These are phyloP conservation scores for Leccinum rimulosum DNA, from an alignment of 768 basidiomycete species.

Conservation along the genomic window DNA sequence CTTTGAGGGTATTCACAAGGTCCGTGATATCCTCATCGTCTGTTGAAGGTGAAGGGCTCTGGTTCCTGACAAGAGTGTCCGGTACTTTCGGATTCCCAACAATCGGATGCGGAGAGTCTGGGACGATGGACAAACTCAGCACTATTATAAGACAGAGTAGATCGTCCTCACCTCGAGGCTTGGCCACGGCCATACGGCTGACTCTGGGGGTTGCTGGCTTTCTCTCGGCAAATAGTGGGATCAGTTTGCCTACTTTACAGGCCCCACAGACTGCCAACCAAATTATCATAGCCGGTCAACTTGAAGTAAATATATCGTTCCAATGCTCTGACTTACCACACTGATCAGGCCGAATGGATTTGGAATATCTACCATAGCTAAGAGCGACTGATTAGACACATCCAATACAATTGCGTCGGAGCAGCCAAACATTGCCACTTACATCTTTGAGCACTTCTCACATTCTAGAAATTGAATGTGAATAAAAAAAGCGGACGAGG, in stretches of 20 bases:
- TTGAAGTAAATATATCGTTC: background rate
- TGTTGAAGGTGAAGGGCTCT: background rate
- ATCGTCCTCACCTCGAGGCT: conserved; percentile 41
- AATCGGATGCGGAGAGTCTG: conserved; percentile 17
- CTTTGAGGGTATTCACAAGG: conserved; percentile 12
- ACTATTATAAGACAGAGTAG: background rate
- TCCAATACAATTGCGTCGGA: background rate
- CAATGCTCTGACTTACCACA: conserved; percentile 44
- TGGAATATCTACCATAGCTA: conserved; percentile 74
- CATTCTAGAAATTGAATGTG: conserved; percentile 46
- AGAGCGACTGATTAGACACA: conserved; percentile 5
- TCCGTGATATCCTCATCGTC: conserved; percentile 6
- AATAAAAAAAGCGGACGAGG: conserved; percentile 1
- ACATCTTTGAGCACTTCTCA: conserved; percentile 61
- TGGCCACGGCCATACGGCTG: conserved; percentile 44
- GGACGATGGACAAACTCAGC: background rate
- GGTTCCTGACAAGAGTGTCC: background rate
- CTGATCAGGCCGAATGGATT: conserved; percentile 65
- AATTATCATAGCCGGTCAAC: background rate
- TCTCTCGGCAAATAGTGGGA: conserved; percentile 52
- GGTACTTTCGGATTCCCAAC: background rate
- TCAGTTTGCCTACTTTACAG: conserved; percentile 58
- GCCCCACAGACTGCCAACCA: conserved; percentile 55
- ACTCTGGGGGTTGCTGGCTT: conserved; percentile 35
- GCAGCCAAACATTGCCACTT: conserved; percentile 13